Base-by-base conservation (phyloP, 2,329 filamentous ascomycete species). In the Ascochyta koolunga region DNA sequence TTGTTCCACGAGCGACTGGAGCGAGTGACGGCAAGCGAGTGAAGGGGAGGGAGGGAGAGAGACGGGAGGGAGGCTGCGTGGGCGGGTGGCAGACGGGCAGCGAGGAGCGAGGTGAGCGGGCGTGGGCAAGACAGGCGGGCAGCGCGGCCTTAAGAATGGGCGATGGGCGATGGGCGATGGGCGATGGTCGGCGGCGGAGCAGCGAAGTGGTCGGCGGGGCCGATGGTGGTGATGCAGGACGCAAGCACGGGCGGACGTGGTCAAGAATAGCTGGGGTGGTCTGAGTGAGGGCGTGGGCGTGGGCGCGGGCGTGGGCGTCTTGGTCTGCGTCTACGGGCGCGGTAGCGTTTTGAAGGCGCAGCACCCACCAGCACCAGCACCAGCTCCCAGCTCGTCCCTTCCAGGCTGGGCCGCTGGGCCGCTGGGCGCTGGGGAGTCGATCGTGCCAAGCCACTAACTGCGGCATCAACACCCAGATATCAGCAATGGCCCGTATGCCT, bases 1-100 rank as follows among this genome's bases (percentile, higher is more conserved):
- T 24, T 35, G 52, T 33, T 45, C 41, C 45, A 53, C 51, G 42
- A 29, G 33, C 25, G 8, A 39, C 27, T 46, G 50, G 37, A 61
- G 58, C 60, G 57, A 61, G 47, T 49, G 59, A 53, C 44, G 43
- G 51, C 32, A 32, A 58, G 56, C 40, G 63, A 54, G 49, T 18
- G 54, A 9, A 31, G 18, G 35, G 21, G 52, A 50, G 53, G 50
- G 38, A 54, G 53, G 43, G 31, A 32, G 44, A 16, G 47, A 37
- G 33, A 40, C 16, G 47, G 29, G 25, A 24, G 25, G 5, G 40
- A 32, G n/a, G 25, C 18, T 19, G 48, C 41, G 25, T 45, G 35
- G 45, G 24, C 37, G 44, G 1, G 27, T 3, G 9, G 11, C 27
- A 37, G 35, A 42, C 19, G 48, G 31, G 25, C 21, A 15, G 9